Evolutionary conservation across 345 rosid genomes (phyloP), one percentile per base, ranked within the genome.

Genomic region (Camelina hispida): DNA sequence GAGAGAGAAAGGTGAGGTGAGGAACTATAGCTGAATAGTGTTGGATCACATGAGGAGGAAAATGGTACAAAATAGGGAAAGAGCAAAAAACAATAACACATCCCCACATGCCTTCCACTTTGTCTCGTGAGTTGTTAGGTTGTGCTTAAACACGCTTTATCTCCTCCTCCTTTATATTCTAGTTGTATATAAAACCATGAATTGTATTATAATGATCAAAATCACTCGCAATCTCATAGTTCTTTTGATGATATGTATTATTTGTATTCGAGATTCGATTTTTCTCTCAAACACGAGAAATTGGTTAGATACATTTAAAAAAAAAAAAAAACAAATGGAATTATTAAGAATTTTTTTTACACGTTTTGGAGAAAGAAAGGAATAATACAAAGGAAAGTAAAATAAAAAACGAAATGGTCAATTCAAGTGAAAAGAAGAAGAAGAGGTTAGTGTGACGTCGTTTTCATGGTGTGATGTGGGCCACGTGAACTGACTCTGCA

Each of bases 41-140:
- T 55, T 70, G 63, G 68, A 71, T 77, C 76, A 71, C 77, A 77
- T 71, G 62, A 47, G 50, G 66, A 56, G 8, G n/a, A 50, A 58
- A 71, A 40, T 32, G 10, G 32, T 65, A 71, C 62, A 57, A 57
- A 70, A 78, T 66, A 66, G 28, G 81, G 58, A 78, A 78, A 71
- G 68, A 34, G 69, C 69, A 72, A 32, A 66, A 66, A 78, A 72
- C 68, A 66, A 72, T 51, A 42, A 78, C 72, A 66, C 54, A 50
- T 50, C 54, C 54, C 81, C 81, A 78, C 77, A 78, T 78, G 77
- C 63, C 51, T 25, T 66, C 77, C 81, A 66, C 77, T 66, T 72
- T 52, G 77, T 72, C 73, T 47, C 77, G 64, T 72, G 77, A 78
- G 77, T 72, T 78, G 69, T 72, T 66, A 42, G 73, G 77, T 51